phyloP scores from a whole-genome alignment of 768 basidiomycete genomes.

The Podaxis mareebaensis region DNA sequence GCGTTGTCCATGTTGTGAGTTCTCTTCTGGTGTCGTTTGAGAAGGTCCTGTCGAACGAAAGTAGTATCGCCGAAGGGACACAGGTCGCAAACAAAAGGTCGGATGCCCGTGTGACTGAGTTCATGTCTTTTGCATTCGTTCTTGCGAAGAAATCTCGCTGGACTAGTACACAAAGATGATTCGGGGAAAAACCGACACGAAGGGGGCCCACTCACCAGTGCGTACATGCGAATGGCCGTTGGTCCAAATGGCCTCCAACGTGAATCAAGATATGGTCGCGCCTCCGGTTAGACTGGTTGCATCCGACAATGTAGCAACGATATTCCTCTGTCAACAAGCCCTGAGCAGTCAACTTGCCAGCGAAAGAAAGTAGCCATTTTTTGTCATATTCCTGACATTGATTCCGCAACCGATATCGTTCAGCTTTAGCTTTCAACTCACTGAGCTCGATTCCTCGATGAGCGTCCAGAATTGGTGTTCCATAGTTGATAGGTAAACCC shows the following conservation, averaged over 20 bases:
- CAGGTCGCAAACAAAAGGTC: slow-evolving; percentile 59
- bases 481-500: slow-evolving; percentile 32
- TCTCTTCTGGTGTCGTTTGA: slow-evolving; percentile 64
- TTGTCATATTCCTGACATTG: slow-evolving; percentile 63
- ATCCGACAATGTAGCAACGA: slow-evolving; percentile 68
- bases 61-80: slow-evolving; percentile 49
- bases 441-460: slow-evolving; percentile 58
- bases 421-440: slow-evolving; percentile 56
- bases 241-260: slow-evolving; percentile 70
- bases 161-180: slow-evolving; percentile 34
- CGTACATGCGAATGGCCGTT: slow-evolving; percentile 64
- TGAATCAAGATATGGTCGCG: slow-evolving; percentile 76
- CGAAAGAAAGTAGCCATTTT: slow-evolving; percentile 65
- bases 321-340: slow-evolving; percentile 62
- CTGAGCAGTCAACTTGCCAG: slow-evolving; percentile 59
- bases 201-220: slow-evolving; percentile 50
- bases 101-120: slow-evolving; percentile 56
- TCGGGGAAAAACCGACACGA: background rate
- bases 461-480: slow-evolving; percentile 62
- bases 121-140: slow-evolving; percentile 81
- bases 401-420: slow-evolving; percentile 52
- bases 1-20: slow-evolving; percentile 42
- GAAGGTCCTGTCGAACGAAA: slow-evolving; percentile 68
- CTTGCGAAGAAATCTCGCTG: slow-evolving; percentile 66
- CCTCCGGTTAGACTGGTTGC: slow-evolving; percentile 68